A percentile compares a stretch with the other conserved stretches of the same genome.
Evolutionary conservation across 495 filamentous ascomycete genomes (phyloP).

Genomic region (Hypomontagnella submonticulosa): DNA sequence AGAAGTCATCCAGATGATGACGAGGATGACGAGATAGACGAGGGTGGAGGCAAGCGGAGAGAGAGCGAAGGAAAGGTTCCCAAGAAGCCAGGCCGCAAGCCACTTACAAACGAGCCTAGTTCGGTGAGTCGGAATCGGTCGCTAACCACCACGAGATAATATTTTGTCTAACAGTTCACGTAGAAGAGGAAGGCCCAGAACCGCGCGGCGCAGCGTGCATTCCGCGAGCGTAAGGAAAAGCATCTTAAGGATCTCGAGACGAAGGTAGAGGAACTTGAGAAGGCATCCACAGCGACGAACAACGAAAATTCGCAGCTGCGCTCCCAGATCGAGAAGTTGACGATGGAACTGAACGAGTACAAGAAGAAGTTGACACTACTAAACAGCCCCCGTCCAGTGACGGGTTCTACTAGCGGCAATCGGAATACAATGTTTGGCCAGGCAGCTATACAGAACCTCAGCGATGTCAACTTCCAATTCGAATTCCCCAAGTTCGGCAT

Average conservation of each 20-base stretch:
- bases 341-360: conserved; percentile 87
- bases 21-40: conserved; percentile 72
- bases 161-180: conserved; percentile 55
- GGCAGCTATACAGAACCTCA: conserved; percentile 70
- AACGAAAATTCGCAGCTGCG: conserved; percentile 88
- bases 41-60: conserved; percentile 76
- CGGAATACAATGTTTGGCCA: conserved; percentile 49
- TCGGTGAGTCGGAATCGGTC: conserved; percentile 72
- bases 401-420: conserved; percentile 20
- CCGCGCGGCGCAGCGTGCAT: conserved; percentile 93
- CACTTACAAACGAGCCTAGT: conserved; percentile 92
- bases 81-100: conserved; percentile 97
- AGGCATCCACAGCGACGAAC: conserved; percentile 81
- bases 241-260: conserved; percentile 95
- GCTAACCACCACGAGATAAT: conserved; percentile 4
- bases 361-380: conserved; percentile 80
- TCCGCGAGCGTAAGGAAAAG: conserved; percentile 97
- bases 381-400: conserved; percentile 39
- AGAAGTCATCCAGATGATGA: conserved; percentile 77
- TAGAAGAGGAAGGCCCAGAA: conserved; percentile 99
- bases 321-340: conserved; percentile 86
- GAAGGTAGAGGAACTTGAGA: conserved; percentile 93
- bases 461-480: conserved; percentile 84
- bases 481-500: conserved; percentile 93
- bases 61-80: conserved; percentile 79